Percentiles rank a stretch among this genome's conserved stretches.
Evolutionary conservation across 1,284 basidiomycete species (phyloP).

Genomic region (Sanghuangporus sanghuang): DNA sequence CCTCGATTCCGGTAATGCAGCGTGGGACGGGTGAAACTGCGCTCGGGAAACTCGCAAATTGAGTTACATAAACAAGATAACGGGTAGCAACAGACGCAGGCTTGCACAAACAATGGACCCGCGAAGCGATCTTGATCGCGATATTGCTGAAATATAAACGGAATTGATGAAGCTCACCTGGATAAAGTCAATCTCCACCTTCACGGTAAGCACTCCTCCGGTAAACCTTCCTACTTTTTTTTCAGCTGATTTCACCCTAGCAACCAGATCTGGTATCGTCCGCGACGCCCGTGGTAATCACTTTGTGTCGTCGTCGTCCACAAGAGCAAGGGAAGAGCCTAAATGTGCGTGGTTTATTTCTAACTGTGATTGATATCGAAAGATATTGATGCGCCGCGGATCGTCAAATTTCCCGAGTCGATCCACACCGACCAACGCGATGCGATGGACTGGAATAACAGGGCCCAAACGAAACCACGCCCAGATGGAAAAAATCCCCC

Average conservation of each 20-base stretch:
- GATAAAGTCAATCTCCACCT: not conserved
- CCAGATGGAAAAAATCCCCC: not conserved
- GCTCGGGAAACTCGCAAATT: not conserved
- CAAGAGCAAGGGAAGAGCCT: not conserved
- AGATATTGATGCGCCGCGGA: not conserved
- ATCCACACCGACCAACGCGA: not conserved
- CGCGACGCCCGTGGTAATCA: not conserved
- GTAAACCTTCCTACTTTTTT: not conserved
- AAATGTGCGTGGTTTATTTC: not conserved
- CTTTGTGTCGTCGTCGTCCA: not conserved
- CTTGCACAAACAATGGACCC: not conserved
- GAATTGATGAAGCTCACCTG: too few species aligned
- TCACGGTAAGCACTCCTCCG: not conserved
- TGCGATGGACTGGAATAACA: not conserved
- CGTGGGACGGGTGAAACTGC: too few species aligned
- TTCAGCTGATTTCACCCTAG: not conserved
- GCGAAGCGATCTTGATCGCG: not conserved
- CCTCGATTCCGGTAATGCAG: too few species aligned
- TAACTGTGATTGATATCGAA: not conserved
- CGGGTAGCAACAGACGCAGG: not conserved
- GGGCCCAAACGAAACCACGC: not conserved
- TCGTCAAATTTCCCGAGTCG: not conserved
- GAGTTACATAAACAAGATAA: not conserved
- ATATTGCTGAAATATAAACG: too few species aligned
- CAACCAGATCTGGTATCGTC: not conserved